Conservation (phyloP, 768 basidiomycete species). For the Leccinum imitatum region DNA sequence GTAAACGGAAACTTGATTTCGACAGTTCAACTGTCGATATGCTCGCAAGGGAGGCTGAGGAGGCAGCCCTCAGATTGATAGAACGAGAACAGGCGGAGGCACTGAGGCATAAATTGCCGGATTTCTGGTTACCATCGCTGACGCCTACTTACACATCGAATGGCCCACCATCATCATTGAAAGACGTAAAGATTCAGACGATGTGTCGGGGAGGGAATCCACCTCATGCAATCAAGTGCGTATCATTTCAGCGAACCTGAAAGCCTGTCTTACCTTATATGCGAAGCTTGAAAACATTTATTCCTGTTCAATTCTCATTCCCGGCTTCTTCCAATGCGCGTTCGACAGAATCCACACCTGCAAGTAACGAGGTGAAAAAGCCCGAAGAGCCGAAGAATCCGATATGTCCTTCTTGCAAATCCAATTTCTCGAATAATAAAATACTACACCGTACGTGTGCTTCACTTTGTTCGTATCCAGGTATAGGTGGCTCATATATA, state of each 20-base stretch:
- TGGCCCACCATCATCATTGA: conserved; percentile 62
- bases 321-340: conserved; percentile 37
- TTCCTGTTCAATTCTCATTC: conserved; percentile 77
- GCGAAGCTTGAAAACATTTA: conserved; percentile 75
- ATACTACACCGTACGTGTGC: conserved; percentile 61
- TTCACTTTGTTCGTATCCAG: background rate
- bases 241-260: conserved; percentile 14
- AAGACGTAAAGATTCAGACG: conserved; percentile 84
- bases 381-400: conserved; percentile 58
- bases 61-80: conserved; percentile 78
- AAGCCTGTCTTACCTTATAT: conserved; percentile 6
- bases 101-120: conserved; percentile 85
- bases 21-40: conserved; percentile 68
- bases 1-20: conserved; percentile 87
- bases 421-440: conserved; percentile 74
- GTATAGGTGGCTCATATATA: background rate
- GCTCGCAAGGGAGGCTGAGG: conserved; percentile 80
- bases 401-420: conserved; percentile 89
- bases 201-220: conserved; percentile 83
- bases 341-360: conserved; percentile 40
- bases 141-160: conserved; percentile 76
- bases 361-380: conserved; percentile 35
- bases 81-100: conserved; percentile 85
- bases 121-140: conserved; percentile 95
- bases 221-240: conserved; percentile 75